Base-by-base conservation (phyloP, 2,329 filamentous ascomycete genomes). In the Penicillium psychrosexuale region DNA sequence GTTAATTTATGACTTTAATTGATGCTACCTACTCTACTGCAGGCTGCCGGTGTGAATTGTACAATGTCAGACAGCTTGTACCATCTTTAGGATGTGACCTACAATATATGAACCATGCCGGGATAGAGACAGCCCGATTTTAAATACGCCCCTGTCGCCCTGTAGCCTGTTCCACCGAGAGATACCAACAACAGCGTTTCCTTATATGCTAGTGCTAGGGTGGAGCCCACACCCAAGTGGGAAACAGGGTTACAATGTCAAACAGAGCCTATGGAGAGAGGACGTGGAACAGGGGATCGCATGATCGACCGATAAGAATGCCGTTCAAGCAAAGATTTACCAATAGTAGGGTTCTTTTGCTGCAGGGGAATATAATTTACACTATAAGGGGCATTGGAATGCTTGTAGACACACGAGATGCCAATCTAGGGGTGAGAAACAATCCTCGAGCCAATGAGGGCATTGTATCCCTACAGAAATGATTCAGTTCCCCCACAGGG, bases 391-490 rank as follows among this genome's bases (percentile, higher is more conserved):
- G 52, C 11, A 11, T 33, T 24, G 48, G 60, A 60, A 63, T 63
- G 61, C 38, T 31, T 28, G 12, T 11, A 31, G 33, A 31, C 30
- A 53, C 53, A 56, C 51, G 34, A 54, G 33, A 55, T 30, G 15
- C 38, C 40, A 48, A 63, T 61, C 58, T 24, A 63, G 61, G 61
- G 61, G 57, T 63, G 53, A 53, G 52, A 56, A 47, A 22, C 56
- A 59, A 44, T 34, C 30, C 33, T 17, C 43, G 24, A 34, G 52
- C 51, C 47, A 46, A 47, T 28, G 27, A 8, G 7, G 9, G 42
- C 53, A 52, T 55, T 56, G 28, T 43, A 47, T 48, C 30, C 40
- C 28, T 11, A 19, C 15, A 8, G 40, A 33, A 44, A 47, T 15
- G 45, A 19, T 33, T n/a, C 33, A n/a, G 33, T 53, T 53, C 27